These are phyloP conservation scores for Theileria orientalis DNA, from an alignment of 169 alveolate genomes.

Conservation along the genomic window DNA sequence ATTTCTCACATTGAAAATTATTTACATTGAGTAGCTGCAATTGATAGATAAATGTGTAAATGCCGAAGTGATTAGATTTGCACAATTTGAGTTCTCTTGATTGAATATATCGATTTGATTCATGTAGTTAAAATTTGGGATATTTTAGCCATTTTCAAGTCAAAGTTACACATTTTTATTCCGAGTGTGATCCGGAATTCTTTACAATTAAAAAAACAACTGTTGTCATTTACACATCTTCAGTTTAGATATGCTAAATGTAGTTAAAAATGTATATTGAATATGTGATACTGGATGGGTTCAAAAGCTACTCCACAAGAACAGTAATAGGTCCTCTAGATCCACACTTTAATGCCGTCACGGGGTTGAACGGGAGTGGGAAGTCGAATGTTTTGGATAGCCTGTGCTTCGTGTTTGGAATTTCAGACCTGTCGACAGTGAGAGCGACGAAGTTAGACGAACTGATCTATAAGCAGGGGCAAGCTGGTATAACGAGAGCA, in stretches of 20 bases:
- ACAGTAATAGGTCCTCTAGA: constrained; percentile 91
- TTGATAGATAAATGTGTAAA: too few species aligned
- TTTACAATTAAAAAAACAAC: background rate
- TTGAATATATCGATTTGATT: too few species aligned
- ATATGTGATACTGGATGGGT: constrained; percentile 94
- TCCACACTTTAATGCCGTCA: constrained; percentile 97
- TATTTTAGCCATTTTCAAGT: too few species aligned
- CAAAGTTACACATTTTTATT: too few species aligned
- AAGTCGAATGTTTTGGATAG: constrained; percentile 98
- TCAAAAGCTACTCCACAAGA: constrained; percentile 91
- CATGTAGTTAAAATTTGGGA: too few species aligned
- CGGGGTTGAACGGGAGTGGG: constrained; percentile 99
- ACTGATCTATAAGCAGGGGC: constrained; percentile 97
- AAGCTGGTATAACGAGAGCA: constrained; percentile 97
- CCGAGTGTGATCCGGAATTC: too few species aligned
- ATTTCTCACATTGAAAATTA: too few species aligned
- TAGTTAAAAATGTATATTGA: constrained; percentile 93
- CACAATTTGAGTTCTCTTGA: too few species aligned
- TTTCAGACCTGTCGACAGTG: constrained; percentile 82
- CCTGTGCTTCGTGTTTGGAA: constrained; percentile 95
- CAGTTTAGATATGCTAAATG: background rate
- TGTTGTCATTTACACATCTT: background rate
- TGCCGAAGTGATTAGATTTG: too few species aligned
- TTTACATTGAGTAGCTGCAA: too few species aligned
- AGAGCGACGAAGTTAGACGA: constrained; percentile 94